Base-by-base conservation (phyloP, 495 filamentous ascomycete genomes). In the Mytilinidion resinicola region DNA sequence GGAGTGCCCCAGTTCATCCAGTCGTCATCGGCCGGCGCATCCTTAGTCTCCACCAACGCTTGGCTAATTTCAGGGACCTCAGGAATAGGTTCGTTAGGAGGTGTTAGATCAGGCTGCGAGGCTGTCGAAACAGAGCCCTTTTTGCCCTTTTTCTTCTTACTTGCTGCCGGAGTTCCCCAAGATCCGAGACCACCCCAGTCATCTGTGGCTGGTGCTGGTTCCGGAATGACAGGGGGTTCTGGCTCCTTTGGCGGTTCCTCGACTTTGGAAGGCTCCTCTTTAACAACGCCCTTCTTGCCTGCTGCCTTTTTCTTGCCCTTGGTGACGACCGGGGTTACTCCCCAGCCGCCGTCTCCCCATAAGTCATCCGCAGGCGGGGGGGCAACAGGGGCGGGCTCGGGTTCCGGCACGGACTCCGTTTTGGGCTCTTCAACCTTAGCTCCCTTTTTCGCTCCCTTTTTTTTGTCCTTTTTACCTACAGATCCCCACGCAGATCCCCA, bases 141-240 rank as follows among this genome's bases (percentile, higher is more conserved):
- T 41, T 59, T 63, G n/a, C 43, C 56, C 56, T 68, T 71, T 51
- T 65, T 65, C 6, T 36, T 47, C 41, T 64, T 61, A 35, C 57
- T 58, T 15, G 53, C 53, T 52, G 38, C 25, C 4, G 39, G 20
- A 12, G 47, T 35, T 19, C 52, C 57, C 47, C 57, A 56, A 9
- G 41, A 35, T 14, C 15, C 21, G 12, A 25, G 9, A 49, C 14
- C 46, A 30, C 46, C 46, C 19, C 19, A 49, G 2, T 46, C 52
- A 14, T 63, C 65, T n/a, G 43, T 58, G 44, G 75, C 73, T 25
- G 68, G 73, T 60, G 74, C 75, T 44, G 74, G 69, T n/a, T 57
- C 56, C 9, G 63, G 63, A 7, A 44, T 17, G 0, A 56, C 51
- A 9, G 30, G 51, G 12, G 61, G 61, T 10, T 48, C 35, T 10